Base-by-base conservation (phyloP, 441 rosid species). In the Francoa sonchifolia region DNA sequence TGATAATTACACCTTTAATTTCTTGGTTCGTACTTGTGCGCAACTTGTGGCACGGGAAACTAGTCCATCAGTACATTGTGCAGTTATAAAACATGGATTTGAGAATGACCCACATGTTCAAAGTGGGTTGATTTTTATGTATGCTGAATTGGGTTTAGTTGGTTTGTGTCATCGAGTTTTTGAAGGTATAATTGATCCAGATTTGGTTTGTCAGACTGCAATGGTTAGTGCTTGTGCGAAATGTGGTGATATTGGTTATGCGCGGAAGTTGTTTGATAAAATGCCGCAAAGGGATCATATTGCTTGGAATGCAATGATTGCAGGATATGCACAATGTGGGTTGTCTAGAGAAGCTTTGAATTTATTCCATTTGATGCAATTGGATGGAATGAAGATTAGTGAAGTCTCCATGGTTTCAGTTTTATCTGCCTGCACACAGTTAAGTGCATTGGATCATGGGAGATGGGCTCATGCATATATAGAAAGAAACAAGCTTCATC, bases 1-100 rank as follows among this genome's bases (percentile, higher is more conserved):
- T 13, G 76, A 79, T 57, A 75, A 79, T 19, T 75, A 59, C 71
- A 73, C 80, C 29, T 61, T 71, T 13, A 79, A 68, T 40, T 79
- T 75, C 64, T 51, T 75, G 46, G 58, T 75, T 49, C 72, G 76
- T 16, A 56, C 80, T 2, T 70, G 69, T 47, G 61, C 73, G 0
- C 66, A 42, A 58, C 6, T 70, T 36, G 54, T 44, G 42, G 48
- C 34, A 0, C 44, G 33, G 18, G 67, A 60, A 47, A 45, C 50
- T 33, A 65, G 74, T 42, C 54, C 44, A 25, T 39, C 61, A 1
- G 67, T 69, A 10, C 77, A 76, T 18, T 54, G 63, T 19, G 48
- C 41, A 12, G 54, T 54, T 20, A 26, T 67, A 22, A 61, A 58
- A 44, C 67, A 53, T n/a, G 72, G 88, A 42, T 73, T 75, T 52